A percentile compares a stretch with the other conserved stretches of the same genome.
phyloP scores from a whole-genome alignment of 192 early-diverging fungal species.

The Dissophora globulifera region DNA sequence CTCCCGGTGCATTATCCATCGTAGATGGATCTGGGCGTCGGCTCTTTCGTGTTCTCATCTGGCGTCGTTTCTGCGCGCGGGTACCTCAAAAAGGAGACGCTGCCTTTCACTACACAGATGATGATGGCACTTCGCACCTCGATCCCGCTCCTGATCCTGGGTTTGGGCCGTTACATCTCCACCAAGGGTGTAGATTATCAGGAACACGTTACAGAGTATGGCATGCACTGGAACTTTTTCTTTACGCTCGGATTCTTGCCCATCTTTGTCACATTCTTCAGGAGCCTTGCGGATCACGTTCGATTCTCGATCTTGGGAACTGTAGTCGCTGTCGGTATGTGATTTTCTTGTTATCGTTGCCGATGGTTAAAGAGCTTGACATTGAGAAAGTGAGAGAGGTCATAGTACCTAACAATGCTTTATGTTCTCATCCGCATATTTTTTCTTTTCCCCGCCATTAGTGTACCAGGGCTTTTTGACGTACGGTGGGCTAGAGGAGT shows the following conservation, averaged over 20 bases:
- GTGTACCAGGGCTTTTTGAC: slow-evolving; percentile 72
- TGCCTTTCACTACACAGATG: slow-evolving; percentile 44
- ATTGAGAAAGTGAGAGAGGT: too few species aligned
- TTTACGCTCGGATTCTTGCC: slow-evolving; percentile 91
- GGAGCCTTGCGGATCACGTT: slow-evolving; percentile 60
- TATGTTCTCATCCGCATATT: too few species aligned
- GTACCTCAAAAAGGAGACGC: slow-evolving; percentile 57
- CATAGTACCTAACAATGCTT: too few species aligned
- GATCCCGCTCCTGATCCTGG: slow-evolving; percentile 78
- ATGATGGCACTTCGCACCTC: slow-evolving; percentile 61
- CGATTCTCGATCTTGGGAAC: slow-evolving; percentile 68
- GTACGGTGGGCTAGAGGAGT: slow-evolving; percentile 70
- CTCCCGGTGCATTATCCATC: too few species aligned
- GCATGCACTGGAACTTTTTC: slow-evolving; percentile 99
- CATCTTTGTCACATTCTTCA: slow-evolving; percentile 74
- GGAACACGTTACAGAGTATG: slow-evolving; percentile 95
- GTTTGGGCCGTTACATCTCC: slow-evolving; percentile 72
- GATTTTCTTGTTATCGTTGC: too few species aligned
- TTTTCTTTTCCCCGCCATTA: slow-evolving; percentile 4
- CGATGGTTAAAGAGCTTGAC: too few species aligned
- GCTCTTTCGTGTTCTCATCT: slow-evolving; percentile 92
- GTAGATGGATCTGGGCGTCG: slow-evolving; percentile 97
- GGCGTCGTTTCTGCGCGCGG: slow-evolving; percentile 82
- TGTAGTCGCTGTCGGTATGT: slow-evolving; percentile 57
- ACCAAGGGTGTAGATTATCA: slow-evolving; percentile 92